phyloP scores from a whole-genome alignment of 176 grass and related monocot species.

The barley (Hordeum vulgare) region DNA sequence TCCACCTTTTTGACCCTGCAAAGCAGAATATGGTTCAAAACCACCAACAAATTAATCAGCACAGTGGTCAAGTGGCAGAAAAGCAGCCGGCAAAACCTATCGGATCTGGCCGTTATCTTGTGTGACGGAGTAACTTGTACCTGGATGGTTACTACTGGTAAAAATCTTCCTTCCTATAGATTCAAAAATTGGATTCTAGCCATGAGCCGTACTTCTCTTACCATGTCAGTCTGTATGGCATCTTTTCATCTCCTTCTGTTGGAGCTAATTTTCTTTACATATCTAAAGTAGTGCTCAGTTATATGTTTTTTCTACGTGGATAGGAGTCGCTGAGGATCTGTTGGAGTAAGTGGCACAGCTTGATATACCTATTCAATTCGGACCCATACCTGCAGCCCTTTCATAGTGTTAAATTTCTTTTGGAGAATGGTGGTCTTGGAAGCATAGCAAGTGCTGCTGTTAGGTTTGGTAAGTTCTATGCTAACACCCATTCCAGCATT shows the following conservation, averaged over 20 bases:
- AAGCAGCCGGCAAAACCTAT: constrained; percentile 47
- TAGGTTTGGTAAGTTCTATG: constrained; percentile 56
- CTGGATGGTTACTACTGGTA: constrained; percentile 57
- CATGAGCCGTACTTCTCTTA: neutral
- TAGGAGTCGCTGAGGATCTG: constrained; percentile 37
- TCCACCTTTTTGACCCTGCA: constrained; percentile 72
- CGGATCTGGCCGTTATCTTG: constrained; percentile 57
- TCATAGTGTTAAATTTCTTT: constrained; percentile 58
- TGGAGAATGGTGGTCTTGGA: constrained; percentile 61
- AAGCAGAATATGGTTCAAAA: constrained; percentile 40
- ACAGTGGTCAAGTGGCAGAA: constrained; percentile 42
- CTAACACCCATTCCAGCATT: neutral
- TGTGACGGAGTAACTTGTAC: constrained; percentile 56
- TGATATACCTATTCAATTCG: constrained; percentile 48
- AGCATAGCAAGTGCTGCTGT: constrained; percentile 40
- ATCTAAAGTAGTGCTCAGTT: neutral
- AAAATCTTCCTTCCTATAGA: neutral
- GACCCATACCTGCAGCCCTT: constrained; percentile 56
- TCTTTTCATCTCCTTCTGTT: neutral
- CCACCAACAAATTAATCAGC: constrained; percentile 41
- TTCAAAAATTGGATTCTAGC: neutral
- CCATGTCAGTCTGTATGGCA: neutral
- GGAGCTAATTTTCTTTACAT: neutral
- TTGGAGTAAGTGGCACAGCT: constrained; percentile 48
- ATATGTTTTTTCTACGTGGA: constrained; percentile 14